Conservation (phyloP, 139 green algal genomes). For the Astrephomene gubernaculifera region DNA sequence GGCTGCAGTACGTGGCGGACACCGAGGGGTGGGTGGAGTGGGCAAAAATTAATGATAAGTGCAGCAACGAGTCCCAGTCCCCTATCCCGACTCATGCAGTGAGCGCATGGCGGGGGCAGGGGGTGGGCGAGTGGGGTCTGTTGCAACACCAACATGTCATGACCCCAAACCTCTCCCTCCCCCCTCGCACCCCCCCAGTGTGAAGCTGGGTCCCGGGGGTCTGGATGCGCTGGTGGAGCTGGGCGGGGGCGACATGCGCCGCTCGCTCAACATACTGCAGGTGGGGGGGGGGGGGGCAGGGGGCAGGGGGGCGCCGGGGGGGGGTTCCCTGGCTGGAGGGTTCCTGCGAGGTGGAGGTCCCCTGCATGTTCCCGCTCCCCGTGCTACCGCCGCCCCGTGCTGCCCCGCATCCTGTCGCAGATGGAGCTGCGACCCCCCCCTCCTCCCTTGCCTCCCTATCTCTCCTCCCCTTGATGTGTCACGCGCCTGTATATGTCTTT, state of each 20-base stretch:
- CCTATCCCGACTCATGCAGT: no score
- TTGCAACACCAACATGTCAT: neutral
- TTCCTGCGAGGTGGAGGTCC: no score
- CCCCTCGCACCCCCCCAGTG: constrained; percentile 35
- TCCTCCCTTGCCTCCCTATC: neutral
- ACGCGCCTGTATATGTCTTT: no score
- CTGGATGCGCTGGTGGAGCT: constrained; percentile 89
- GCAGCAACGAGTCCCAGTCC: no score
- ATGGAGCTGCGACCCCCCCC: no score
- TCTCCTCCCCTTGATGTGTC: neutral
- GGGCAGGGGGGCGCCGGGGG: no score
- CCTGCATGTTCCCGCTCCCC: no score
- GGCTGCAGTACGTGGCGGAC: constrained; percentile 84
- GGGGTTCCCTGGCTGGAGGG: no score
- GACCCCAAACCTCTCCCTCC: neutral
- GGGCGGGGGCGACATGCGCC: constrained; percentile 93
- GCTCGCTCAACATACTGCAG: constrained; percentile 97
- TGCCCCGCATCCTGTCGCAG: no score
- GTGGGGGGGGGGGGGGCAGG: constrained; percentile 47
- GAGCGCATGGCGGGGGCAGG: no score
- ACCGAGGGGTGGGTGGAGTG: constrained; percentile 73
- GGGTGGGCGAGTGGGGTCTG: neutral
- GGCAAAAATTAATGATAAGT: neutral
- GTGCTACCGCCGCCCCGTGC: no score
- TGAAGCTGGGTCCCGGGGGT: constrained; percentile 72